phyloP scores from a whole-genome alignment of 345 rosid species.

The Isatis tinctoria region DNA sequence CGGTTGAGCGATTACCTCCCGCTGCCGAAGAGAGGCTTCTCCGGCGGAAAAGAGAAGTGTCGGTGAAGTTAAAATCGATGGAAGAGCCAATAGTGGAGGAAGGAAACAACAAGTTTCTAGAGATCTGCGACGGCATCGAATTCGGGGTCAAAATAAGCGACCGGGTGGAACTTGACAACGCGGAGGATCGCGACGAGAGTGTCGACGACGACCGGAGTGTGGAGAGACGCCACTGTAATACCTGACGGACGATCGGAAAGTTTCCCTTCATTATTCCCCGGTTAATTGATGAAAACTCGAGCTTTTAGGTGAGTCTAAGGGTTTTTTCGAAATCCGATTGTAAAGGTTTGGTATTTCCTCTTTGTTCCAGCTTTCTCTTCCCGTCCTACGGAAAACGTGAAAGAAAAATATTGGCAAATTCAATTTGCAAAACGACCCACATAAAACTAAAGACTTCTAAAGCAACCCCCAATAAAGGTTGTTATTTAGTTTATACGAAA shows the following conservation, averaged over 20 bases:
- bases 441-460: neutral
- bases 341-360: neutral
- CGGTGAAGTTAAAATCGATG: neutral
- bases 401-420: neutral
- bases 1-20: conserved; percentile 11
- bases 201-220: conserved; percentile 1
- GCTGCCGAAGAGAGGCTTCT: conserved; percentile 22
- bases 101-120: conserved; percentile 5
- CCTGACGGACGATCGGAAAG: conserved; percentile 21
- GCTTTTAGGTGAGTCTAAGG: neutral
- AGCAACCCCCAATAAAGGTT: neutral
- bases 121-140: conserved; percentile 2
- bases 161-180: neutral
- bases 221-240: conserved; percentile 9
- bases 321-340: neutral
- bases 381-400: neutral
- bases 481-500: neutral
- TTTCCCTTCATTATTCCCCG: conserved; percentile 19
- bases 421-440: conserved; percentile 2
- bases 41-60: neutral
- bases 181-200: neutral
- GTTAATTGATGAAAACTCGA: neutral
- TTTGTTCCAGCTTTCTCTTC: neutral
- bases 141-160: neutral
- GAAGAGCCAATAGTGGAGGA: neutral